Evolutionary conservation across 306 rosid species (phyloP), one percentile per base, ranked within the genome.

Genomic region (Fagus sylvatica): DNA sequence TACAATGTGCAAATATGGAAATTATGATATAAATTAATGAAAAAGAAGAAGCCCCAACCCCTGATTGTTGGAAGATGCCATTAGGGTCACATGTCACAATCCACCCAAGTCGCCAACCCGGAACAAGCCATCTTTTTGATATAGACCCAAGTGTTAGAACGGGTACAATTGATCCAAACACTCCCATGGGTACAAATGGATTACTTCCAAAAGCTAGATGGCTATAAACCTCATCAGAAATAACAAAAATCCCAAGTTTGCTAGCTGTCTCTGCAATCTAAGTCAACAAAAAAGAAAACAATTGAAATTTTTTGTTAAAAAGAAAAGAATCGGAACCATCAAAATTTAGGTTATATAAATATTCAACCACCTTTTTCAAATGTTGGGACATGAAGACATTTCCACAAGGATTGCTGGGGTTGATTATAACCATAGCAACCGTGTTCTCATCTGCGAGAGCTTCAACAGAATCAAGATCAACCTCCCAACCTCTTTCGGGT

Each of bases 71-170:
- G 49, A 89, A 82, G 68, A 89, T 79, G 70, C 80, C 85, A 64
- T 55, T 42, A 30, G 90, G 88, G 74, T 91, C 96, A 67, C 76
- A 80, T 72, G 82, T 79, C 77, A 86, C 89, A 42, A 91, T 76
- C 93, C 90, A 91, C 33, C 96, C 93, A 74, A 85, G n/a, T 80
- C 88, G 82, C 96, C 90, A 88, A 70, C 96, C 96, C 48, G 91
- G 93, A 87, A 90, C 82, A 73, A 85, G 57, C 93, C 96, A 90
- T 82, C 86, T 80, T 81, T 87, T 90, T 16, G 89, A 78, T 49
- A 88, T 53, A 51, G 93, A 88, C 2, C 96, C 91, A n/a, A 90
- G 81, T 22, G 87, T 87, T 9, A 90, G 62, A 48, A 91, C 96
- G 1, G 90, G 96, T 1, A 77, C 91, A n/a, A 53, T 69, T 1